These are phyloP conservation scores for Polytrichum formosum DNA, from an alignment of 225 moss, liverwort and hornwort species.

Conservation along the genomic window DNA sequence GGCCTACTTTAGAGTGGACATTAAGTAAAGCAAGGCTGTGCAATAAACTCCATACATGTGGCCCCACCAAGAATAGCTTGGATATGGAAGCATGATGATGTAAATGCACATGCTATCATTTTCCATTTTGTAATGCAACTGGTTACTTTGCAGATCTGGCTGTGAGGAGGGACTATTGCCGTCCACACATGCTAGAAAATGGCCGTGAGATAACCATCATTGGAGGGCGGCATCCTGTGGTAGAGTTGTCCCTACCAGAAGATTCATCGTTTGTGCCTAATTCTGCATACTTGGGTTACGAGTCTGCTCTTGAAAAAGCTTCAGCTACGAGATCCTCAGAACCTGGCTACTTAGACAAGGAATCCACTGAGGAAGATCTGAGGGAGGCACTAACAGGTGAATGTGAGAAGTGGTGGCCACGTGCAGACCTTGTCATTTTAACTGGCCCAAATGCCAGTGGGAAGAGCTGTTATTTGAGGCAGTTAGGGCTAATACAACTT, in stretches of 20 bases:
- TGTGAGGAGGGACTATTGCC: constrained; percentile 60
- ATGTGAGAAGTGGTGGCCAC: constrained; percentile 57
- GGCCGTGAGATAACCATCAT: constrained; percentile 69
- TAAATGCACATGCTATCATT: too few species aligned
- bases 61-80: too few species aligned
- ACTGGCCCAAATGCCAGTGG: constrained; percentile 77
- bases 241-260: constrained; percentile 47
- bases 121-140: background rate
- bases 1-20: too few species aligned
- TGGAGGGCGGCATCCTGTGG: constrained; percentile 70
- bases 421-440: constrained; percentile 66
- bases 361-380: constrained; percentile 9
- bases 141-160: constrained; percentile 51
- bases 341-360: constrained; percentile 4
- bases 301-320: constrained; percentile 13
- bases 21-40: too few species aligned
- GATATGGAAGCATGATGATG: too few species aligned
- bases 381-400: constrained; percentile 30
- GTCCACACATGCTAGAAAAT: constrained; percentile 52
- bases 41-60: too few species aligned
- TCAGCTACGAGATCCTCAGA: constrained; percentile 7
- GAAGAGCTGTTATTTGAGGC: constrained; percentile 74
- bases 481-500: constrained; percentile 66
- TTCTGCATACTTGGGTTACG: constrained; percentile 54
- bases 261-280: constrained; percentile 51